phyloP scores from a whole-genome alignment of 768 basidiomycete genomes.

The Lepiota brunneoincarnata region DNA sequence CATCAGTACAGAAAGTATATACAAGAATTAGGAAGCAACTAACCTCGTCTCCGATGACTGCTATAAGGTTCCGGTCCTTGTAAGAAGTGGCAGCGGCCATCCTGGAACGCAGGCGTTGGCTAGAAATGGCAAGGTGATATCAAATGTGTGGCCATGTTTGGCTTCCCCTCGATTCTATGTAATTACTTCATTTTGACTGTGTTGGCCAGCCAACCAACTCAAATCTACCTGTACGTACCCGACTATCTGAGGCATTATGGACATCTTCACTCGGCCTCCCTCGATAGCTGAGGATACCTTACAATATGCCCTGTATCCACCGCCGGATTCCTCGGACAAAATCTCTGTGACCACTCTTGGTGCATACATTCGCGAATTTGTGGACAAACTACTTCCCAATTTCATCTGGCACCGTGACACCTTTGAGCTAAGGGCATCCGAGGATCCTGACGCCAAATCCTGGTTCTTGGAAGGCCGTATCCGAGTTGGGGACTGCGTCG shows the following conservation, averaged over 20 bases:
- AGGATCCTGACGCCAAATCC: constrained; percentile 34
- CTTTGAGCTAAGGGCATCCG: constrained; percentile 72
- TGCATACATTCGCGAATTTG: constrained; percentile 58
- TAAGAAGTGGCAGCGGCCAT: constrained; percentile 56
- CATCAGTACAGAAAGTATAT: constrained; percentile 9
- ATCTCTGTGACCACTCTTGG: constrained; percentile 63
- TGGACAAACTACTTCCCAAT: constrained; percentile 49
- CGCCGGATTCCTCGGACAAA: constrained; percentile 50
- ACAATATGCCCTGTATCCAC: constrained; percentile 71
- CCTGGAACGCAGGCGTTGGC: constrained; percentile 7
- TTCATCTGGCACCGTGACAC: constrained; percentile 85
- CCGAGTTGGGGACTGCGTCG: constrained; percentile 94
- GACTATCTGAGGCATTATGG: constrained; percentile 45
- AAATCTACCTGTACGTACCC: neutral
- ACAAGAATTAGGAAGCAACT: constrained; percentile 12
- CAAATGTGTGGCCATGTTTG: constrained; percentile 10
- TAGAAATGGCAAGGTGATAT: constrained; percentile 6
- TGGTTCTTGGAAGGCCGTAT: constrained; percentile 78
- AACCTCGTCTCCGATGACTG: constrained; percentile 98
- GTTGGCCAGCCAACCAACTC: neutral
- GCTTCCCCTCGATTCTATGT: neutral
- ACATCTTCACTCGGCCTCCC: constrained; percentile 73
- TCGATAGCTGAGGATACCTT: constrained; percentile 86
- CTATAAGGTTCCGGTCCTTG: constrained; percentile 85
- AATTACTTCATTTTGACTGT: constrained; percentile 3